phyloP scores from a whole-genome alignment of 192 early-diverging fungal genomes.

The Thamnidium elegans region DNA sequence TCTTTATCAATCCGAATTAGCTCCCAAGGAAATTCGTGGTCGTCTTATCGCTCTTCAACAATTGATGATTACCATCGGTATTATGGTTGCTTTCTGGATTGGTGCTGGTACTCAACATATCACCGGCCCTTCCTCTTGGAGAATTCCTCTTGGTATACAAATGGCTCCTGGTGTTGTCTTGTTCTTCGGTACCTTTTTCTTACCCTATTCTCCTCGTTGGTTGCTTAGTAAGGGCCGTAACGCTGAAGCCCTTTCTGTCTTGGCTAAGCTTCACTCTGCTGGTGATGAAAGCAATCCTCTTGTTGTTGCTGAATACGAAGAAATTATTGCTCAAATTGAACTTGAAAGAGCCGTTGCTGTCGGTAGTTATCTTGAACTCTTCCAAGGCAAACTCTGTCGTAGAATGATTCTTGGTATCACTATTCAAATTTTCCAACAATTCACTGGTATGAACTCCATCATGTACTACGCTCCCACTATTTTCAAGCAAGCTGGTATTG shows the following conservation, averaged over 20 bases:
- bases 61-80: conserved; percentile 88
- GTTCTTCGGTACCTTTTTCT: conserved; percentile 59
- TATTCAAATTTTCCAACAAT: conserved; percentile 76
- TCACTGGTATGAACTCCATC: conserved; percentile 82
- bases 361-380: conserved; percentile 57
- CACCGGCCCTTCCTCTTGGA: conserved; percentile 56
- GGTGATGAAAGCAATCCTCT: conserved; percentile 52
- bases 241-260: conserved; percentile 68
- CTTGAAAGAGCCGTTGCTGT: conserved; percentile 62
- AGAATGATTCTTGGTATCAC: conserved; percentile 62
- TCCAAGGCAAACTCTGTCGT: conserved; percentile 40
- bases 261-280: conserved; percentile 63
- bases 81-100: conserved; percentile 57
- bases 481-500: conserved; percentile 36
- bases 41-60: conserved; percentile 84
- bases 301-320: conserved; percentile 63
- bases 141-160: conserved; percentile 80
- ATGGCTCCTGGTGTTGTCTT: conserved; percentile 74
- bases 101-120: conserved; percentile 27
- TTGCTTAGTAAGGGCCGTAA: conserved; percentile 59
- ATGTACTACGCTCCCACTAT: conserved; percentile 61
- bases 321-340: conserved; percentile 66
- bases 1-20: conserved; percentile 60
- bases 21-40: conserved; percentile 80
- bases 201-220: conserved; percentile 90